Evolutionary conservation across 306 rosid genomes (phyloP).

Genomic region (Hippophae rhamnoides): DNA sequence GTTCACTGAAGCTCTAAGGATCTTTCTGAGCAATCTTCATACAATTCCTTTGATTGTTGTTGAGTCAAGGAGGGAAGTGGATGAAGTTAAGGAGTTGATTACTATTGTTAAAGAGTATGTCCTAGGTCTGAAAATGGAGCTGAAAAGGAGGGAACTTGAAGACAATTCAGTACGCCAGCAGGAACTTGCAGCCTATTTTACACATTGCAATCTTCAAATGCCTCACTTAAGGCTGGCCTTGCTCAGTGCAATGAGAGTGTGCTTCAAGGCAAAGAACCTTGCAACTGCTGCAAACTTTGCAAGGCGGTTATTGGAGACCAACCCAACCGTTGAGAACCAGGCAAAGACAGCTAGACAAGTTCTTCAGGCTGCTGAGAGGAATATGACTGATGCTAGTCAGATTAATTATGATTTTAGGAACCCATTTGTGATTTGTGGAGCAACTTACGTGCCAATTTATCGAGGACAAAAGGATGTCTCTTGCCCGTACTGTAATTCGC

Average conservation of each 20-base stretch:
- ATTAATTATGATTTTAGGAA: constrained; percentile 84
- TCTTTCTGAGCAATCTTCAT: constrained; percentile 59
- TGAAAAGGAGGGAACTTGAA: constrained; percentile 62
- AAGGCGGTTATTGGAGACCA: constrained; percentile 75
- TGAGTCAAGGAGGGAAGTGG: constrained; percentile 87
- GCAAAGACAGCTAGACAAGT: constrained; percentile 84
- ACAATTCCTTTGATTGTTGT: constrained; percentile 77
- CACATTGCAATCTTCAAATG: constrained; percentile 84
- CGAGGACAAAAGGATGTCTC: constrained; percentile 80
- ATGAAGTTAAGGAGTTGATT: constrained; percentile 81
- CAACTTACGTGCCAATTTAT: constrained; percentile 79
- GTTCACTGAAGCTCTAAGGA: constrained; percentile 60
- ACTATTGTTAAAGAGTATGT: constrained; percentile 78
- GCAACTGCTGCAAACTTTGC: constrained; percentile 82
- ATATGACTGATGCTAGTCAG: constrained; percentile 57
- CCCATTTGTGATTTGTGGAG: constrained; percentile 86
- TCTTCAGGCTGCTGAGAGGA: constrained; percentile 83
- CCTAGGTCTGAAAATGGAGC: constrained; percentile 71
- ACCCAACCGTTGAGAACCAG: constrained; percentile 70
- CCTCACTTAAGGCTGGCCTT: constrained; percentile 90
- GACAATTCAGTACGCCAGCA: constrained; percentile 65
- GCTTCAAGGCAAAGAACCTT: constrained; percentile 77
- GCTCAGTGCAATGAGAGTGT: constrained; percentile 56
- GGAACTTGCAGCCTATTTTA: constrained; percentile 95
- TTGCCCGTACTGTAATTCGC: constrained; percentile 81